phyloP scores from a whole-genome alignment of 257 asterid species.

The Scutellaria minor region DNA sequence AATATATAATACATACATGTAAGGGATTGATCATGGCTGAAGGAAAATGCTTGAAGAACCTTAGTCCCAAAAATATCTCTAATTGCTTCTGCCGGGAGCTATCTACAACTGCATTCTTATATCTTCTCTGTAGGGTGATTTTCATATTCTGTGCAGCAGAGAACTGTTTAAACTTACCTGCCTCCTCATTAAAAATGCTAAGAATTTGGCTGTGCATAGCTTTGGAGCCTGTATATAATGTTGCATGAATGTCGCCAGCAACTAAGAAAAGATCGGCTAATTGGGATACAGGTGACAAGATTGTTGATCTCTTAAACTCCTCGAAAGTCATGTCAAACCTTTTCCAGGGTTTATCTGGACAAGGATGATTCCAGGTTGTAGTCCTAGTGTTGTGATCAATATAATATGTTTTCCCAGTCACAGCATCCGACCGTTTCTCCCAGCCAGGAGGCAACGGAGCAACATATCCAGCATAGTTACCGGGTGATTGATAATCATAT shows the following conservation, averaged over 20 bases:
- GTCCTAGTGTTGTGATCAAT: slow-evolving; percentile 98
- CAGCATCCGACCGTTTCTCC: slow-evolving; percentile 96
- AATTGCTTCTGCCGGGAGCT: slow-evolving; percentile 98
- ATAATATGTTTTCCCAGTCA: slow-evolving; percentile 87
- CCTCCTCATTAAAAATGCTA: slow-evolving; percentile 92
- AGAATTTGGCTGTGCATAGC: slow-evolving; percentile 99
- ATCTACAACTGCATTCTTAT: slow-evolving; percentile 93
- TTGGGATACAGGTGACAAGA: slow-evolving; percentile 84
- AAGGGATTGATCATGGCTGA: slow-evolving; percentile 73
- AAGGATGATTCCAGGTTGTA: slow-evolving; percentile 98
- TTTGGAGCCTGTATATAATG: slow-evolving; percentile 93
- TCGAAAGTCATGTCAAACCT: slow-evolving; percentile 98
- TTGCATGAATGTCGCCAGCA: slow-evolving; percentile 98
- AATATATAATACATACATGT: slow-evolving; percentile 63
- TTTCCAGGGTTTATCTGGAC: slow-evolving; percentile 99
- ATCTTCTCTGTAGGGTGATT: slow-evolving; percentile 95
- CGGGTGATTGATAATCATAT: slow-evolving; percentile 71
- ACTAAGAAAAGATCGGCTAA: slow-evolving; percentile 83
- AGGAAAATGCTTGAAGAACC: slow-evolving; percentile 95
- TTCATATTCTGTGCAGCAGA: slow-evolving; percentile 98
- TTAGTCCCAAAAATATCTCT: slow-evolving; percentile 88
- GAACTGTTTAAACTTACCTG: slow-evolving; percentile 95
- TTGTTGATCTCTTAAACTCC: slow-evolving; percentile 94
- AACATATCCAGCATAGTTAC: slow-evolving; percentile 70
- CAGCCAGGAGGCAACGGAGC: slow-evolving; percentile 99